Evolutionary conservation across 2,329 filamentous ascomycete species (phyloP), one percentile per base, ranked within the genome.

Genomic region (Fusarium nanum): DNA sequence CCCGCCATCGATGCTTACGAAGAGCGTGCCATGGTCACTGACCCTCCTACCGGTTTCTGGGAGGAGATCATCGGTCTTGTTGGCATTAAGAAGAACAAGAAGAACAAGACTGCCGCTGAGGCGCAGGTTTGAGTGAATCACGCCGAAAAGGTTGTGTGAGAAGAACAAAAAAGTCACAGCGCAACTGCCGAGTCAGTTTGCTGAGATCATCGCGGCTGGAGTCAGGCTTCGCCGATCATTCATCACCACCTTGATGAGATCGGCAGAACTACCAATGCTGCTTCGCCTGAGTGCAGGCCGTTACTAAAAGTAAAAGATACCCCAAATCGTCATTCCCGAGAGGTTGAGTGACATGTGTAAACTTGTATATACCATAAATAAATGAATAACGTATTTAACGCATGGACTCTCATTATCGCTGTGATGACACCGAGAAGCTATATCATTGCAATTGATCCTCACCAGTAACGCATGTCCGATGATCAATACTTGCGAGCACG

Each of bases 1-100:
- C 85, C 85, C 23, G 69, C 82, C 20, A 84, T 88, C 58, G 86
- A 88, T 68, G 81, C 81, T 0, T 87, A 87, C 50, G 84, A 86
- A 71, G 79, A 76, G 9, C 80, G 78, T 11, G 72, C 79, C 11
- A 70, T 72, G 69, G 58, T 71, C 3, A 5, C 40, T 7, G 79
- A 81, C 18, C 78, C 79, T 4, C 83, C 83, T 1, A 76, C 82
- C 41, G 78, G 81, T 1, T 86, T 86, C 76, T 72, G 67, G 60
- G 34, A 57, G 16, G 72, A 74, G 45, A 69, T 70, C 16, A 18
- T 61, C 7, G 65, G 44, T 5, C 27, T 73, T 45, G 34, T 72
- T 41, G 52, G 69, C 7, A 58, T 70, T 12, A 65, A 64, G 60
- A 55, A 58, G 53, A 66, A 60, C 34, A 71, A 66, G 56, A 58